phyloP scores from a whole-genome alignment of 331 rosid genomes.

The Rosa hybrid region DNA sequence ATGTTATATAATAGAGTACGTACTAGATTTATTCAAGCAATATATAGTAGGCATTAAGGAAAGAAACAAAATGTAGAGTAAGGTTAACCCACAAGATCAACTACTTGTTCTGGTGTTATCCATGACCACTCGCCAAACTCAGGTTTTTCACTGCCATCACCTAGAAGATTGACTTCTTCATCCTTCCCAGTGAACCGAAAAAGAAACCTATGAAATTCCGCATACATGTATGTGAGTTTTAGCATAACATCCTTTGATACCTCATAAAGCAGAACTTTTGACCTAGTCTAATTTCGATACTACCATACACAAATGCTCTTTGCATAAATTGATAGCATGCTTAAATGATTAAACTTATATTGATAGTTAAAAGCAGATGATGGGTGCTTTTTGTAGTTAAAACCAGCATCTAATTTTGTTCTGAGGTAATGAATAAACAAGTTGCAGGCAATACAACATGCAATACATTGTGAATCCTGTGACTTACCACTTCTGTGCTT shows the following conservation, averaged over 20 bases:
- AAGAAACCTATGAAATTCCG: constrained; percentile 61
- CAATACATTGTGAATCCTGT: neutral
- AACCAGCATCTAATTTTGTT: constrained; percentile 11
- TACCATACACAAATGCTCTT: neutral
- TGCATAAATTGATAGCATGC: neutral
- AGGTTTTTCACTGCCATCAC: constrained; percentile 88
- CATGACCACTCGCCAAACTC: constrained; percentile 98
- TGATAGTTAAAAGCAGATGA: neutral
- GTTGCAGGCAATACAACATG: constrained; percentile 4
- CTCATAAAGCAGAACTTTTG: neutral
- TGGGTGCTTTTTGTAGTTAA: constrained; percentile 2
- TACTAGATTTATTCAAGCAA: neutral
- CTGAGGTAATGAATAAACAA: constrained; percentile 14
- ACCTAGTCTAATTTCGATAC: neutral
- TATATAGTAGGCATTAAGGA: neutral
- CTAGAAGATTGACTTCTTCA: constrained; percentile 83
- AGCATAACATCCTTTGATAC: neutral
- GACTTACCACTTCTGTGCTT: constrained; percentile 89
- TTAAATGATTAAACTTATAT: neutral
- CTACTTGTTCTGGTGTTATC: constrained; percentile 61
- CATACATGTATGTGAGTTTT: neutral
- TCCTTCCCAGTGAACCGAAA: constrained; percentile 73
- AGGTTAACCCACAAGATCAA: constrained; percentile 60
- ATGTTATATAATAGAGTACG: neutral
- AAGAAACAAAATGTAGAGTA: neutral